Conservation (phyloP, 306 rosid genomes). For the Quercus suber region DNA sequence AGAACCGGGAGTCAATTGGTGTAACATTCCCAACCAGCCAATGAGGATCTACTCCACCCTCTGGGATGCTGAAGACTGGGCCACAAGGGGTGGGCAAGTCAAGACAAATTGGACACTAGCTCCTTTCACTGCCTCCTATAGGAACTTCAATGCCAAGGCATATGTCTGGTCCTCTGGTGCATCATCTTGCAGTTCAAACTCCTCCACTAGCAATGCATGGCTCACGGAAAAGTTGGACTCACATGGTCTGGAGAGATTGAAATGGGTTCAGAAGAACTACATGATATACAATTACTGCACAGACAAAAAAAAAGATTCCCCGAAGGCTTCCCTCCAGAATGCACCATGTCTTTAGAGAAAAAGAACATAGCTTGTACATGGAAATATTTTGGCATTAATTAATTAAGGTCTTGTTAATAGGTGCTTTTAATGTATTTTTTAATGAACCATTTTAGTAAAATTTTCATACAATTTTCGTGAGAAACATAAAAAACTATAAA, state of each 20-base stretch:
- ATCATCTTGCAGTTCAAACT: constrained; percentile 45
- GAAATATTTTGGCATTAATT: no score
- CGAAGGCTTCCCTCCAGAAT: constrained; percentile 55
- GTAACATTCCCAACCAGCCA: constrained; percentile 52
- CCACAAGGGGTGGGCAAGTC: constrained; percentile 72
- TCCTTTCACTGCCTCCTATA: constrained; percentile 58
- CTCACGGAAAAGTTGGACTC: constrained; percentile 41
- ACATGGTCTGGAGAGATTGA: constrained; percentile 28
- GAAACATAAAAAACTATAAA: no score
- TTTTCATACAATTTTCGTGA: no score
- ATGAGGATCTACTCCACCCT: constrained; percentile 62
- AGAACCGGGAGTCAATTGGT: constrained; percentile 54
- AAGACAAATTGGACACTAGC: constrained; percentile 69
- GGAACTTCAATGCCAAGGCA: constrained; percentile 51
- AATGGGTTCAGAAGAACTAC: constrained; percentile 59
- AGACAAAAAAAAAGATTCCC: constrained; percentile 52
- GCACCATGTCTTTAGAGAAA: constrained; percentile 20
- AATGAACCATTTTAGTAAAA: no score
- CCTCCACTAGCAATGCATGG: constrained; percentile 34
- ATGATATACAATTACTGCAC: constrained; percentile 62
- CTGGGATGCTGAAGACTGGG: constrained; percentile 89
- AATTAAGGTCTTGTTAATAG: no score
- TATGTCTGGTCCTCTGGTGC: constrained; percentile 47
- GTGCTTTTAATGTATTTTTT: no score
- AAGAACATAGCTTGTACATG: background rate